Base-by-base conservation (phyloP, 768 basidiomycete species). In the Lactarius sp. region DNA sequence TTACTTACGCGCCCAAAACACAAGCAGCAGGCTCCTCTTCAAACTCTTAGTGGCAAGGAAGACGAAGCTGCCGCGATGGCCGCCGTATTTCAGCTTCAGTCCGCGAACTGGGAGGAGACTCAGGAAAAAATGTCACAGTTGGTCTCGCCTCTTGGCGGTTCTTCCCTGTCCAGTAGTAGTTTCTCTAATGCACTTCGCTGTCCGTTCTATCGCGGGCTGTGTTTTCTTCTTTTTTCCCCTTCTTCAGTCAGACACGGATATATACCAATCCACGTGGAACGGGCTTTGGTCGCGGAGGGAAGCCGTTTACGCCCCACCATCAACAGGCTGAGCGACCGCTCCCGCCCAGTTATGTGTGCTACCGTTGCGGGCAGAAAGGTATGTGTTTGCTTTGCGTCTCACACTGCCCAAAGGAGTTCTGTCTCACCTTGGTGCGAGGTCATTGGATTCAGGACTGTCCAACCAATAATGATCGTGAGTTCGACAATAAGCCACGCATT, bases 371-470 rank as follows among this genome's bases (percentile, higher is more conserved):
- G 52, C 92, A 97, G 77, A 96, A 97, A 86, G 97, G 95, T 90
- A 73, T 56, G 46, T 27, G 8, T 22, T 13, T 20, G 44, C 53
- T 52, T 56, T 51, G 22, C n/a, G 18, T 16, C 42, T 36, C 53
- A 13, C 27, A 22, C 8, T 2, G 4, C 14, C 14, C 12, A 37
- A 42, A 16, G 20, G 12, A 34, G 52, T 60, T 16, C 42, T 41
- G 34, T 65, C 56, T 49, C 22, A 49, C 47, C 5, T 33, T 49
- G 13, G 37, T 49, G 42, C 20, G 73, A 98, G 96, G 97, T 46
- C 97, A 99, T 72, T 99, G 97, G 97, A 99, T 99, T 67, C 95
- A 99, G 73, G 92, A 97, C 66, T 99, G 97, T 73, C 97, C 97
- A 1, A 97, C 94, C 6, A 98, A 98, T 73, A 94, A 89, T 69